These are phyloP conservation scores for Pseudogymnoascus sp. DNA, from an alignment of 2,329 filamentous ascomycete species.

Conservation along the genomic window DNA sequence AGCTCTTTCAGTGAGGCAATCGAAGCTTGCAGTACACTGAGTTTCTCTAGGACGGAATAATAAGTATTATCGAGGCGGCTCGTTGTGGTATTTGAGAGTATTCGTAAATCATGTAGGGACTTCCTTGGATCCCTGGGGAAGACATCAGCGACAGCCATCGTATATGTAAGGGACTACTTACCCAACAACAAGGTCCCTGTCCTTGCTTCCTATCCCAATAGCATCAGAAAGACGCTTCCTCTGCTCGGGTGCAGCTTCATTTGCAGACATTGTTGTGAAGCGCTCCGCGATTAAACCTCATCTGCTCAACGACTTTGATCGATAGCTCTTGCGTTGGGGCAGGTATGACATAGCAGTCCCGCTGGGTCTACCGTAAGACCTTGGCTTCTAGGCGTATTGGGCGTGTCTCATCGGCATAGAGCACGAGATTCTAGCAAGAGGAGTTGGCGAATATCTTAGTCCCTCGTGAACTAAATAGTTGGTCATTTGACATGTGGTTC, in stretches of 20 bases:
- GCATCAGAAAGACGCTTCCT: background rate
- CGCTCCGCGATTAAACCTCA: background rate
- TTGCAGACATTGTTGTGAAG: slow-evolving; percentile 8
- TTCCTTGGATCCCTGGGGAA: slow-evolving; percentile 45
- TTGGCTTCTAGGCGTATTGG: slow-evolving; percentile 5
- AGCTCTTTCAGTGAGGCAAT: slow-evolving; percentile 61
- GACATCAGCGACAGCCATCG: slow-evolving; percentile 13
- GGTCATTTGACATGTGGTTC: slow-evolving; percentile 11
- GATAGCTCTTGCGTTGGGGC: background rate
- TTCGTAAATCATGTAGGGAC: slow-evolving; percentile 48
- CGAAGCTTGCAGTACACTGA: slow-evolving; percentile 57
- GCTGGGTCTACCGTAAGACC: slow-evolving; percentile 1
- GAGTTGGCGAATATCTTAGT: background rate
- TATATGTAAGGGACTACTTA: background rate
- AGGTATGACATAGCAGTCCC: slow-evolving; percentile 7
- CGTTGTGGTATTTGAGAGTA: slow-evolving; percentile 57
- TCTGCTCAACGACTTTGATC: background rate
- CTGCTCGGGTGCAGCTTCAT: slow-evolving; percentile 6
- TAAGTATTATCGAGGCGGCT: slow-evolving; percentile 67
- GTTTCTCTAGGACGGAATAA: slow-evolving; percentile 65
- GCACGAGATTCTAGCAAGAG: slow-evolving; percentile 7
- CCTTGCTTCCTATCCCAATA: background rate
- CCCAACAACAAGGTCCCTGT: slow-evolving; percentile 2
- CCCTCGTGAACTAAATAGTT: background rate
- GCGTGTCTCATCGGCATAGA: slow-evolving; percentile 2